A percentile compares a stretch with the other conserved stretches of the same genome.
phyloP scores from a whole-genome alignment of 345 rosid species.

The Anacardium occidentale region DNA sequence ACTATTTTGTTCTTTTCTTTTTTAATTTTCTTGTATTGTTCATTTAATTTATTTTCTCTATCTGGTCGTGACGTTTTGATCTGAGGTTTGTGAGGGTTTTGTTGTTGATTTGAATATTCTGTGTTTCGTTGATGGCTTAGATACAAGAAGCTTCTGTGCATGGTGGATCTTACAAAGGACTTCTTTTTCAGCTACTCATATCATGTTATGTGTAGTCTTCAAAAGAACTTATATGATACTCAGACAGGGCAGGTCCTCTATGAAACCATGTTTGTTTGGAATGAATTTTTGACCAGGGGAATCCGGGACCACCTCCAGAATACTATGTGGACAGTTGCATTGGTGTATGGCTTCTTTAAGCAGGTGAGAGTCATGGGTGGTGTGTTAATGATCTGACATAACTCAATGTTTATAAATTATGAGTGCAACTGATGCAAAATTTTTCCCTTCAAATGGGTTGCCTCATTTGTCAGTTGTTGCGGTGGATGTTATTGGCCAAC shows the following conservation, averaged over 20 bases:
- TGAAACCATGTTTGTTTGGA: constrained; percentile 99
- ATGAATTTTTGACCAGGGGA: constrained; percentile 90
- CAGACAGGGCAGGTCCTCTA: constrained; percentile 70
- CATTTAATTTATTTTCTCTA: neutral
- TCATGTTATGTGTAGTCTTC: constrained; percentile 92
- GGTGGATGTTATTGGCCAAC: neutral
- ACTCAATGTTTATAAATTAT: neutral
- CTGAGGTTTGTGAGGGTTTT: neutral
- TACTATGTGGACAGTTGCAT: constrained; percentile 93
- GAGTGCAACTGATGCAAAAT: neutral
- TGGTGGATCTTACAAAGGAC: constrained; percentile 94
- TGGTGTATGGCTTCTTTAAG: constrained; percentile 94
- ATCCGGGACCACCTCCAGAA: constrained; percentile 84
- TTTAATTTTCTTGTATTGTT: neutral
- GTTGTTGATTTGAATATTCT: constrained; percentile 12
- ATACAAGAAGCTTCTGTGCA: constrained; percentile 94
- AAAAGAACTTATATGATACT: constrained; percentile 68
- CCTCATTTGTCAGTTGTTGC: neutral
- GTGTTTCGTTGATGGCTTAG: constrained; percentile 44
- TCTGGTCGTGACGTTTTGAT: constrained; percentile 4
- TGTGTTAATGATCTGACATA: constrained; percentile 21
- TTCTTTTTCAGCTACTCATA: constrained; percentile 98
- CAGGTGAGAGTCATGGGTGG: constrained; percentile 58
- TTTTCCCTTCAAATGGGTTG: neutral
- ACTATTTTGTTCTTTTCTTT: neutral